A percentile compares a stretch with the other conserved stretches of the same genome.
These are phyloP conservation scores for Cucurbita ficifolia DNA, from an alignment of 306 rosid genomes.

Conservation along the genomic window DNA sequence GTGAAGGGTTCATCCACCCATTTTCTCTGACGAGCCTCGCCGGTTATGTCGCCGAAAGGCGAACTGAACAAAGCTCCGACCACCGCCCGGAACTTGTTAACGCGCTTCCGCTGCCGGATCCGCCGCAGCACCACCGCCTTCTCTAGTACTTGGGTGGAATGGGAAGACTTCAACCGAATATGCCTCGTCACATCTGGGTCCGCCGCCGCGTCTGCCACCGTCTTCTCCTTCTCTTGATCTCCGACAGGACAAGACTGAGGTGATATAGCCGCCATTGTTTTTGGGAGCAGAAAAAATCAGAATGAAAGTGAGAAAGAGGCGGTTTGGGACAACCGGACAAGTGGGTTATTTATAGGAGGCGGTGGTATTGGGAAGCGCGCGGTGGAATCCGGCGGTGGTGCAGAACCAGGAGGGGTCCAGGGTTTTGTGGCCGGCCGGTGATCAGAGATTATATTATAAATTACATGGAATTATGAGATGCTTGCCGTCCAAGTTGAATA, in stretches of 20 bases:
- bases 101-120: conserved; percentile 27
- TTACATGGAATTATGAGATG: neutral
- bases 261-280: neutral
- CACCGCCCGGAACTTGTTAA: conserved; percentile 11
- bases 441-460: neutral
- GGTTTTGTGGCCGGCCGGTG: neutral
- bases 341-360: neutral
- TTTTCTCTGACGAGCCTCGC: conserved; percentile 1
- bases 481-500: neutral
- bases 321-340: neutral
- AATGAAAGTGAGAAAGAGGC: neutral
- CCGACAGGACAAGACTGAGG: neutral
- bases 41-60: neutral
- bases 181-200: conserved; percentile 12
- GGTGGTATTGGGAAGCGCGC: neutral
- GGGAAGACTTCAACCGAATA: conserved; percentile 16
- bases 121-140: conserved; percentile 28
- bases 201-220: neutral
- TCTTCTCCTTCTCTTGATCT: conserved; percentile 1
- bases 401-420: neutral
- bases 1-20: conserved; percentile 37
- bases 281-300: neutral
- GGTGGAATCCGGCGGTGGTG: neutral
- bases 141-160: conserved; percentile 10
- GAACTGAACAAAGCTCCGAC: conserved; percentile 14